These are phyloP conservation scores for Lachancea cidri DNA, from an alignment of 805 yeast genomes.

Conservation along the genomic window DNA sequence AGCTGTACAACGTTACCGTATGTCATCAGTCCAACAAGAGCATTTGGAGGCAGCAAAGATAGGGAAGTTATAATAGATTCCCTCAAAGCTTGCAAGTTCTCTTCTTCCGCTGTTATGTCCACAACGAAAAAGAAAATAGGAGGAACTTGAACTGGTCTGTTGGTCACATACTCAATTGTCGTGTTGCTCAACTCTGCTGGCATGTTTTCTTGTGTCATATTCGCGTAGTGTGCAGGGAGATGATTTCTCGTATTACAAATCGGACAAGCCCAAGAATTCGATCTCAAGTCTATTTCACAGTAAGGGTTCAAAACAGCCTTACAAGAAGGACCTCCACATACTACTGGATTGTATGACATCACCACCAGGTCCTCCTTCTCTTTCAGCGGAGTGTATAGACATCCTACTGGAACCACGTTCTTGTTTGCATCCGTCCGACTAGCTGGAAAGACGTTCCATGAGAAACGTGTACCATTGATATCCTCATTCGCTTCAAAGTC, in stretches of 20 bases:
- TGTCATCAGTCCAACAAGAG: constrained; percentile 81
- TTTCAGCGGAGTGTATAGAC: constrained; percentile 90
- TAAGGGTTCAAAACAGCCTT: constrained; percentile 83
- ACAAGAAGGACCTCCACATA: constrained; percentile 73
- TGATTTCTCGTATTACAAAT: constrained; percentile 74
- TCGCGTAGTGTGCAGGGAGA: constrained; percentile 77
- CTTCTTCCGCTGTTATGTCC: constrained; percentile 86
- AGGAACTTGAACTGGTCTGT: constrained; percentile 75
- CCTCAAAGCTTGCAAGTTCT: constrained; percentile 76
- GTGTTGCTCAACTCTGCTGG: constrained; percentile 76
- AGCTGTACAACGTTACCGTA: too few relatives aligned
- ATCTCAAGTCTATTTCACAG: constrained; percentile 70
- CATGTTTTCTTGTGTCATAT: constrained; percentile 65
- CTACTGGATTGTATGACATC: constrained; percentile 80
- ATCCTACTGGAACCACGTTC: constrained; percentile 90
- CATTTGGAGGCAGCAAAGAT: constrained; percentile 81
- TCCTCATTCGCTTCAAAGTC: constrained; percentile 62
- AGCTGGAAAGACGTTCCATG: constrained; percentile 86
- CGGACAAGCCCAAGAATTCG: constrained; percentile 81
- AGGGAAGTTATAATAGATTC: constrained; percentile 73
- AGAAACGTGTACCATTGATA: constrained; percentile 63
- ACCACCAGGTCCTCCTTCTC: constrained; percentile 69
- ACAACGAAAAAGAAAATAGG: constrained; percentile 83
- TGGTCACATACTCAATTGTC: constrained; percentile 80
- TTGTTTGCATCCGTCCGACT: constrained; percentile 85